A percentile compares a stretch with the other conserved stretches of the same genome.
Conservation (phyloP, 2,329 filamentous ascomycete species). For the Ophiosphaerella narmari region DNA sequence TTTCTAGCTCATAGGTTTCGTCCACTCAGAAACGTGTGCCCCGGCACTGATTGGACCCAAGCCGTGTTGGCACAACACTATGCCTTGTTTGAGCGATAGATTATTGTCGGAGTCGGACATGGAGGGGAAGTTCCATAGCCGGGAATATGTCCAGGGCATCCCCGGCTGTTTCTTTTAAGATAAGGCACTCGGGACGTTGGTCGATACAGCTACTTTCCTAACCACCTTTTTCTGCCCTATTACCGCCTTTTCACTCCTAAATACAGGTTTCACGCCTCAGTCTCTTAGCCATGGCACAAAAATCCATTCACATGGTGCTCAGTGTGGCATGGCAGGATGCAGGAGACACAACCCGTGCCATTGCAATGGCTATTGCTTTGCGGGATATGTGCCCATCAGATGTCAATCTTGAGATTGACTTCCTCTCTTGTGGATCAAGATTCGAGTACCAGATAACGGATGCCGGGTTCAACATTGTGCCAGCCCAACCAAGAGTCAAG, state of each 20-base stretch:
- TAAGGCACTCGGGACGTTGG: background rate
- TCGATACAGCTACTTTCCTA: background rate
- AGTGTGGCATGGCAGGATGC: constrained; percentile 42
- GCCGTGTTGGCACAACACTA: background rate
- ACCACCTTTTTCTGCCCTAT: no score
- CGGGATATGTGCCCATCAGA: constrained; percentile 33
- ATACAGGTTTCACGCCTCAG: no score
- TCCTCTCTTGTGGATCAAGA: constrained; percentile 36
- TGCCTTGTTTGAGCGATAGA: background rate
- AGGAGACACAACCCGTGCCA: constrained; percentile 39
- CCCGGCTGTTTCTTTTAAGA: background rate
- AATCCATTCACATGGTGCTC: constrained; percentile 29
- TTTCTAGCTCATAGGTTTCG: background rate
- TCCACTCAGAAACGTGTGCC: background rate
- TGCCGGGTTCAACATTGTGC: constrained; percentile 39
- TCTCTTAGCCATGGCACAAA: constrained; percentile 16
- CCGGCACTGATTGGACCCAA: background rate
- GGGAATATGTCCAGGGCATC: no score
- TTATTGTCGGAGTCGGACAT: constrained; percentile 4
- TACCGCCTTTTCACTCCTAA: no score
- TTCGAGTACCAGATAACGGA: constrained; percentile 39
- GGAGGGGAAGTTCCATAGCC: background rate
- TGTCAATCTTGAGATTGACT: constrained; percentile 32
- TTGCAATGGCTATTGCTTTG: constrained; percentile 35
- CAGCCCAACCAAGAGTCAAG: constrained; percentile 35